Conservation (phyloP, 169 alveolate species). For the Babesia gibsoni region DNA sequence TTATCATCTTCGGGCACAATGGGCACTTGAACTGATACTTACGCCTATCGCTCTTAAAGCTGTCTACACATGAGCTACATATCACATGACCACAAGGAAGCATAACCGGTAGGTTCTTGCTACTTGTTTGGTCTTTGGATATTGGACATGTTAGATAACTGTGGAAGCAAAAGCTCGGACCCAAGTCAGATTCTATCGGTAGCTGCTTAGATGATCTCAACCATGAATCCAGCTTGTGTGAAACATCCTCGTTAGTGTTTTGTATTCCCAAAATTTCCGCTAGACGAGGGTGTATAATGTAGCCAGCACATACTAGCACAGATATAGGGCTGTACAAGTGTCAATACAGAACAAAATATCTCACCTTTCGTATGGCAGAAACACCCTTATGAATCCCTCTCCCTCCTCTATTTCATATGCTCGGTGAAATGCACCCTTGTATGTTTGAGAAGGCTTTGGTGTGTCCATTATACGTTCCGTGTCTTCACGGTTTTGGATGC, state of each 20-base stretch:
- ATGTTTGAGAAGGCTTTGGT: not conserved
- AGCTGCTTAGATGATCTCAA: slow-evolving; percentile 48
- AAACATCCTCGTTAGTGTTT: slow-evolving; percentile 3
- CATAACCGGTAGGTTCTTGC: slow-evolving; percentile 60
- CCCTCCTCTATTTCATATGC: slow-evolving; percentile 24
- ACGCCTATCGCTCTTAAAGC: slow-evolving; percentile 42
- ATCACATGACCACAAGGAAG: slow-evolving; percentile 70
- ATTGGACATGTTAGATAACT: slow-evolving; percentile 68
- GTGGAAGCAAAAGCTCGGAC: slow-evolving; percentile 71
- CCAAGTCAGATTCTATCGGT: slow-evolving; percentile 68
- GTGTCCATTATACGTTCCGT: not conserved
- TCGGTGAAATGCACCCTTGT: slow-evolving; percentile 2
- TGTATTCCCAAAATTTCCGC: slow-evolving; percentile 19
- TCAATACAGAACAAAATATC: not conserved
- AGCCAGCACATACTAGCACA: slow-evolving; percentile 58
- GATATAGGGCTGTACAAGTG: slow-evolving; percentile 49
- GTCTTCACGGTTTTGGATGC: not conserved
- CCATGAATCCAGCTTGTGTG: slow-evolving; percentile 46
- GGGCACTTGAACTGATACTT: slow-evolving; percentile 61
- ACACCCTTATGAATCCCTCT: slow-evolving; percentile 26
- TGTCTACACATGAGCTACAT: slow-evolving; percentile 51
- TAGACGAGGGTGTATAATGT: slow-evolving; percentile 49
- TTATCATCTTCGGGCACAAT: slow-evolving; percentile 59
- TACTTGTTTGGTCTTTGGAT: slow-evolving; percentile 67
- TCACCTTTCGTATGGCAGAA: slow-evolving; percentile 60